Percentiles rank a stretch among this genome's conserved stretches.
Conservation (phyloP, 2,329 filamentous ascomycete species). For the Trichocomaceae sp. region DNA sequence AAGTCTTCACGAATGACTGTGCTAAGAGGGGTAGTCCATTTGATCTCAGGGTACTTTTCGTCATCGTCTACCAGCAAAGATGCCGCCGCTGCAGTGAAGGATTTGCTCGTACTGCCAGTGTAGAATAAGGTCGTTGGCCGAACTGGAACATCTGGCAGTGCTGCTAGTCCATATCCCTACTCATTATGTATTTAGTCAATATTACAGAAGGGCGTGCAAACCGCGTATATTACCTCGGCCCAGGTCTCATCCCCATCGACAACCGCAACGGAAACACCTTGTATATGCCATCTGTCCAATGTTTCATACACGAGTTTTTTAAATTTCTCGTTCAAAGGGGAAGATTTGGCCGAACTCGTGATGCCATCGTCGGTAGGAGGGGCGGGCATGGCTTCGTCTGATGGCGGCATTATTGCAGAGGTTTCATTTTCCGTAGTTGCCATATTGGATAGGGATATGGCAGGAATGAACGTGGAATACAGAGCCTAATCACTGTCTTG, state of each 20-base stretch:
- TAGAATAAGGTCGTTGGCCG: slow-evolving; percentile 46
- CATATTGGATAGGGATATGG: not conserved
- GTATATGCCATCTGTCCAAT: slow-evolving; percentile 11
- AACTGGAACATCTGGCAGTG: slow-evolving; percentile 26
- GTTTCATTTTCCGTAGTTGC: not conserved
- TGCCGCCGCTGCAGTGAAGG: slow-evolving; percentile 46
- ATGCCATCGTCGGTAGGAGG: not conserved
- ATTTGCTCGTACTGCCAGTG: slow-evolving; percentile 51
- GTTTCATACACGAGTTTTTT: slow-evolving; percentile 5
- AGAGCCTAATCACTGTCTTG: not conserved
- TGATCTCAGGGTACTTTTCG: slow-evolving; percentile 20
- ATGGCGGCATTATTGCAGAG: not conserved
- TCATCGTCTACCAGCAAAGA: slow-evolving; percentile 33
- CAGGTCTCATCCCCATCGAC: slow-evolving; percentile 11
- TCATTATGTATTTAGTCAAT: not conserved
- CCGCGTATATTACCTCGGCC: slow-evolving; percentile 5
- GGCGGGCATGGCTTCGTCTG: not conserved
- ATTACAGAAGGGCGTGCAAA: not conserved
- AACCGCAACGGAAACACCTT: slow-evolving; percentile 9
- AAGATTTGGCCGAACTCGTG: not conserved
- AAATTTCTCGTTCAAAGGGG: slow-evolving; percentile 14
- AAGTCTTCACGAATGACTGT: slow-evolving; percentile 24
- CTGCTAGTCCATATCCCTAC: slow-evolving; percentile 36
- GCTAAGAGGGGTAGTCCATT: slow-evolving; percentile 16
- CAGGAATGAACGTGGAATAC: not conserved